A percentile compares a stretch with the other conserved stretches of the same genome.
Evolutionary conservation across 73 alveolate species (phyloP).

Genomic region (Vitrella brassicaformis): DNA sequence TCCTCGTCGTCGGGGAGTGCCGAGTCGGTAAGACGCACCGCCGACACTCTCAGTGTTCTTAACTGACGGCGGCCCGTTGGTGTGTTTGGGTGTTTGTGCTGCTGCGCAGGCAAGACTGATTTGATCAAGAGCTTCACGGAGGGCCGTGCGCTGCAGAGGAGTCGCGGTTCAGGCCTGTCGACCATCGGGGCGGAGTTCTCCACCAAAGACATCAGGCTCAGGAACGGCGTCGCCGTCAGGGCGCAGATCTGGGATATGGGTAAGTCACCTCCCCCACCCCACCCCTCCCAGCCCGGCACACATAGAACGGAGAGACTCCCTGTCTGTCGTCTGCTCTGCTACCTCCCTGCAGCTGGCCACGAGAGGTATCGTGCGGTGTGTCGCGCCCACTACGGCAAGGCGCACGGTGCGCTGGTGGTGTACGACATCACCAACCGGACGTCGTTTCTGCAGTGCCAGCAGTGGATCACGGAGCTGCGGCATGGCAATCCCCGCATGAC

Average conservation of each 20-base stretch:
- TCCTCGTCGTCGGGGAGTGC: no score
- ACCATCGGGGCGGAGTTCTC: not conserved
- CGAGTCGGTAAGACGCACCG: no score
- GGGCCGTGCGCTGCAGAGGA: no score
- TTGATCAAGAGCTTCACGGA: no score
- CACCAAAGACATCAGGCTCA: not conserved
- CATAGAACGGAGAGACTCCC: not conserved
- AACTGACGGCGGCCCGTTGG: no score
- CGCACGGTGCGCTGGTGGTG: constrained; percentile 66
- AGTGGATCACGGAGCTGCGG: no score
- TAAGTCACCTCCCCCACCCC: not conserved
- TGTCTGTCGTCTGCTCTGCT: not conserved
- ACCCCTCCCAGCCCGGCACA: not conserved
- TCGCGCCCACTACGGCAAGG: constrained; percentile 52
- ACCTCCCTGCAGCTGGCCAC: constrained; percentile 41
- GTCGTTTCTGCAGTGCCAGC: no score
- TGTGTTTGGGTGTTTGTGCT: no score
- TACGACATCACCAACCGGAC: constrained; percentile 64
- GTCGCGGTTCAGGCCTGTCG: no score
- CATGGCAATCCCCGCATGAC: no score
- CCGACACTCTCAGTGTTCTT: no score
- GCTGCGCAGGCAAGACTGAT: no score
- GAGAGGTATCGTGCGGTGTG: constrained; percentile 52
- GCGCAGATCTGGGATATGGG: not conserved
- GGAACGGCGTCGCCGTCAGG: not conserved